These are phyloP conservation scores for Tulasnella sp. DNA, from an alignment of 768 basidiomycete genomes.

Conservation along the genomic window DNA sequence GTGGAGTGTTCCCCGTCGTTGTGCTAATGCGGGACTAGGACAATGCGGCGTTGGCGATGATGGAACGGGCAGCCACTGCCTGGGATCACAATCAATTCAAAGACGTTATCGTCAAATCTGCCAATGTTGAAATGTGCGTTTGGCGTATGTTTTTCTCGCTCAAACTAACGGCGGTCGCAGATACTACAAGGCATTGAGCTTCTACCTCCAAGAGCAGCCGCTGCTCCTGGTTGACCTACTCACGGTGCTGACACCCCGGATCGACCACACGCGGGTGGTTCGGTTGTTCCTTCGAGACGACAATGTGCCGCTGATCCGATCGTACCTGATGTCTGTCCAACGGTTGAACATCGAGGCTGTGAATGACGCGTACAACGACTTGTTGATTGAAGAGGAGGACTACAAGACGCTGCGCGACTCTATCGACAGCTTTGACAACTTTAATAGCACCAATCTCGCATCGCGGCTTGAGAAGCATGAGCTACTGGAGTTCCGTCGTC, in stretches of 20 bases:
- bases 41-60: slow-evolving; percentile 97
- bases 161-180: slow-evolving; percentile 29
- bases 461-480: slow-evolving; percentile 78
- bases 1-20: background rate
- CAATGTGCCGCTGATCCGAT: slow-evolving; percentile 88
- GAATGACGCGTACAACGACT: slow-evolving; percentile 94
- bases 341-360: slow-evolving; percentile 92
- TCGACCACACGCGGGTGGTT: slow-evolving; percentile 92
- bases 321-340: slow-evolving; percentile 95
- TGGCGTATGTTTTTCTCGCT: background rate
- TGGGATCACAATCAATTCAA: slow-evolving; percentile 99
- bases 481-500: slow-evolving; percentile 84
- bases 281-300: slow-evolving; percentile 78
- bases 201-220: slow-evolving; percentile 91
- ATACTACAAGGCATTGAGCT: slow-evolving; percentile 89
- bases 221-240: slow-evolving; percentile 86
- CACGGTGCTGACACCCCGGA: slow-evolving; percentile 80
- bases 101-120: slow-evolving; percentile 90
- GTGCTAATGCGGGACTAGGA: slow-evolving; percentile 39
- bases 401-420: slow-evolving; percentile 95
- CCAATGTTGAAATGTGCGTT: slow-evolving; percentile 89
- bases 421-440: slow-evolving; percentile 97
- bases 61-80: slow-evolving; percentile 93
- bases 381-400: slow-evolving; percentile 99
- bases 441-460: slow-evolving; percentile 82